Conservation (phyloP, 305 asterid genomes). For the Rubia peregrina region DNA sequence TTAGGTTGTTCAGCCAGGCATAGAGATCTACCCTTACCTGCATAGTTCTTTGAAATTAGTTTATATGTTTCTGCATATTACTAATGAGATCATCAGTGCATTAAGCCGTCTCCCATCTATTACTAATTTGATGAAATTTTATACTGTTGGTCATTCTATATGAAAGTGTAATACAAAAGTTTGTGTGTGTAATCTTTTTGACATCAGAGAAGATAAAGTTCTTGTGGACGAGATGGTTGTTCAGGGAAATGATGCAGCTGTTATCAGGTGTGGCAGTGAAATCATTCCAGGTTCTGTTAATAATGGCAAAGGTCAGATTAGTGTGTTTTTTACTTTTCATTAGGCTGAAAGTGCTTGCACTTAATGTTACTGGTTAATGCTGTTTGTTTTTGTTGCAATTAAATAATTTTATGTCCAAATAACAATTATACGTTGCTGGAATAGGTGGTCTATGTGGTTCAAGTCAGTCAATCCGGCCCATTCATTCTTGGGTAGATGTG, state of each 20-base stretch:
- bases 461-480: neutral
- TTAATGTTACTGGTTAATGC: neutral
- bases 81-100: neutral
- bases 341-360: neutral
- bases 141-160: neutral
- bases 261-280: constrained; percentile 76
- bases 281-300: constrained; percentile 54
- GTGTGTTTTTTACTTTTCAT: neutral
- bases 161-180: neutral
- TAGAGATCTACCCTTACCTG: neutral
- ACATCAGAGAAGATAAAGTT: constrained; percentile 43
- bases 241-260: constrained; percentile 44
- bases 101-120: neutral
- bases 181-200: neutral
- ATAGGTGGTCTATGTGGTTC: neutral
- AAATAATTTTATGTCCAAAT: neutral
- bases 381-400: neutral
- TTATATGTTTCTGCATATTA: neutral
- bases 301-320: constrained; percentile 38
- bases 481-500: neutral
- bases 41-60: constrained; percentile 2
- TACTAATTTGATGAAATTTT: neutral
- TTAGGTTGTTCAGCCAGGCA: neutral
- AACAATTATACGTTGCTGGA: neutral
- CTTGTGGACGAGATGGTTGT: constrained; percentile 60